phyloP scores from a whole-genome alignment of 306 rosid species.

The apple (Malus domestica) region ASM211411v1 NC_041804.1:11365001-11365500 shows the following conservation, averaged over 20 bases:
- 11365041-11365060: conserved; percentile 71
- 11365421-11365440: conserved; percentile 67
- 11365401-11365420: conserved; percentile 72
- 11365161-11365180: conserved; percentile 78
- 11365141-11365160: conserved; percentile 43
- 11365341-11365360: conserved; percentile 40
- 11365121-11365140: conserved; percentile 60
- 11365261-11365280: conserved; percentile 82
- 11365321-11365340: conserved; percentile 34
- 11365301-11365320: conserved; percentile 35
- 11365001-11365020: conserved; percentile 91
- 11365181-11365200: conserved; percentile 84
- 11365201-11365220: conserved; percentile 77
- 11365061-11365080: conserved; percentile 69
- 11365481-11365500: conserved; percentile 85
- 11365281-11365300: conserved; percentile 43
- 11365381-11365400: conserved; percentile 80
- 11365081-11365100: conserved; percentile 87
- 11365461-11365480: conserved; percentile 84
- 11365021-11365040: conserved; percentile 80
- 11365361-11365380: conserved; percentile 40
- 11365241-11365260: conserved; percentile 52
- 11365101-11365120: conserved; percentile 65
- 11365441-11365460: conserved; percentile 99
- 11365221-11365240: conserved; percentile 46